Evolutionary conservation across 2,329 filamentous ascomycete species (phyloP), one percentile per base, ranked within the genome.

Genomic region (Exophiala sp.): DNA sequence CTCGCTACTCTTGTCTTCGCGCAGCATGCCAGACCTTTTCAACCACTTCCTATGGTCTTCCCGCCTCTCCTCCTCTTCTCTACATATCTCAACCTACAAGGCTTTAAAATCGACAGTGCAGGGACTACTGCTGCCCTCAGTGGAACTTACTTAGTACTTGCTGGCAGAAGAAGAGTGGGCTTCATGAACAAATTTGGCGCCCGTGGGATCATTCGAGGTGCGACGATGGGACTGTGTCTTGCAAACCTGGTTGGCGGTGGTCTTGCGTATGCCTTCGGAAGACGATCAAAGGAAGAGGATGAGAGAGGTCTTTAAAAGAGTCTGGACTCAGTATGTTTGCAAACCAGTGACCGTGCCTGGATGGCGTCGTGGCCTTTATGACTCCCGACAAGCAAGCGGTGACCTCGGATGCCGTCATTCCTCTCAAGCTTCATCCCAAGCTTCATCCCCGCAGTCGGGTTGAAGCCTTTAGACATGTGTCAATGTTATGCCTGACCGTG

Each of bases 1-100:
- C 76, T 84, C 37, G 82, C 83, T 50, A 82, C 81, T 7, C 71
- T 86, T 37, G 77, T 85, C 58, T 77, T 81, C 34, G 80, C 81
- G 9, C 80, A 85, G 60, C 79, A 85, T 69, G 71, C 77, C 37
- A 79, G 80, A n/a, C 82, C 83, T 6, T 80, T 83, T 65, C 81
- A 82, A 63, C 63, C 73, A 5, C 70, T 86, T 0, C 82, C 82
- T 2, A 81, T 86, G 76, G 66, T 82, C 56, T 85, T 86, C 63
- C 77, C 82, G 3, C 81, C 82, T 1, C 69, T 83, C 48, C 72
- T 86, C 2, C 73, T 85, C 51, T 82, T 85, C 68, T 77, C 77
- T 44, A 78, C 78, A 50, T 86, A 85, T 62, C 69, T 85, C 38
- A 85, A 85, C 63, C 62, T 85, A 23, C 74, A 75, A 55, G 74